Conservation (phyloP, 2,329 filamentous ascomycete species). For the Penicillium psychrosexuale region DNA sequence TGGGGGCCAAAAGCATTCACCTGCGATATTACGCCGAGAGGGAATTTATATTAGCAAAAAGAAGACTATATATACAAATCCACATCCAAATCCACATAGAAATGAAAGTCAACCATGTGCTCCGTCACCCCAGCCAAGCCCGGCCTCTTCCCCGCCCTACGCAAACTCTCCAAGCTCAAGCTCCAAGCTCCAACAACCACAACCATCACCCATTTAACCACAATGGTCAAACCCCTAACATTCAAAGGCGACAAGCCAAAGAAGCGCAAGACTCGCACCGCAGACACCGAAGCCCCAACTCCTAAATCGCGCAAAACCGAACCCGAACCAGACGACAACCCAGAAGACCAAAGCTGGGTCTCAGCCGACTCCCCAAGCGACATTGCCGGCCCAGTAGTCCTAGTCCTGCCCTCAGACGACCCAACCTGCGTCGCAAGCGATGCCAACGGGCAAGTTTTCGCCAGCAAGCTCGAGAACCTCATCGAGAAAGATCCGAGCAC, state of each 20-base stretch:
- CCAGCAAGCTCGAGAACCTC: constrained; percentile 78
- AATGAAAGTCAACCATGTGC: background rate
- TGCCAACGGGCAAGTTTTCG: constrained; percentile 79
- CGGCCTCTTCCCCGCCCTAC: background rate
- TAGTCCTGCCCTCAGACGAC: constrained; percentile 74
- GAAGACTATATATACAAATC: background rate
- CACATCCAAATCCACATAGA: background rate
- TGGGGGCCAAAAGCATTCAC: no score
- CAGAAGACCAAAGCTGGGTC: constrained; percentile 85
- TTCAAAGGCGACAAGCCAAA: constrained; percentile 98
- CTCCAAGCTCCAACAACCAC: constrained; percentile 3
- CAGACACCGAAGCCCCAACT: constrained; percentile 37
- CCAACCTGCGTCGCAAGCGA: constrained; percentile 80
- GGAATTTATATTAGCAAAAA: background rate
- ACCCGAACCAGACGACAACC: constrained; percentile 31
- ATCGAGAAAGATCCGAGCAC: constrained; percentile 77
- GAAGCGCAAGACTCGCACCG: constrained; percentile 75
- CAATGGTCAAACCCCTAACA: constrained; percentile 70
- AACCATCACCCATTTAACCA: background rate
- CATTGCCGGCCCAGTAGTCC: constrained; percentile 74
- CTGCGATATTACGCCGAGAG: background rate
- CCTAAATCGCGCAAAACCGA: constrained; percentile 27
- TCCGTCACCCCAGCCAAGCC: background rate
- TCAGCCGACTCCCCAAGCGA: constrained; percentile 72
- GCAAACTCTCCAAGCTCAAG: background rate